phyloP scores from a whole-genome alignment of 2,329 filamentous ascomycete genomes.

The Septoria petroselini region DNA sequence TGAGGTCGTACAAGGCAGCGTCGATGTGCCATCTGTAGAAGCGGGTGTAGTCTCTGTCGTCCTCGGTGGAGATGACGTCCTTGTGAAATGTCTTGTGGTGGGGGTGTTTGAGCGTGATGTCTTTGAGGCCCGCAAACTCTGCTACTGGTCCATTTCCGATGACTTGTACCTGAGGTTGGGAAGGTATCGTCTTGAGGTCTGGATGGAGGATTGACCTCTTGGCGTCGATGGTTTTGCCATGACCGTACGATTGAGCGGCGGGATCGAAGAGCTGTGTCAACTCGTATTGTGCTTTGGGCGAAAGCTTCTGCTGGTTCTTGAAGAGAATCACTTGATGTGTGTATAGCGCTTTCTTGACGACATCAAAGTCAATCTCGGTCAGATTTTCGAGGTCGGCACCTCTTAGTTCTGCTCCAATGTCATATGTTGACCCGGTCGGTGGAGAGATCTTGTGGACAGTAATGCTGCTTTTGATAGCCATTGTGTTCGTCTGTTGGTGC shows the following conservation, averaged over 20 bases:
- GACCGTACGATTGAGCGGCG: constrained; percentile 62
- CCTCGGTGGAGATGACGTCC: constrained; percentile 58
- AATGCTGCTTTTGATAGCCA: constrained; percentile 32
- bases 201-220: constrained; percentile 68
- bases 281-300: constrained; percentile 69
- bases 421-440: constrained; percentile 24
- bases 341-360: constrained; percentile 65
- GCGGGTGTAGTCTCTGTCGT: constrained; percentile 57
- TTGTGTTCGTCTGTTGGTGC: constrained; percentile 2
- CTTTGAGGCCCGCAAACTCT: constrained; percentile 66
- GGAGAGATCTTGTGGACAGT: constrained; percentile 28
- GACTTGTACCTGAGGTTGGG: constrained; percentile 75
- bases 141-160: constrained; percentile 71
- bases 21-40: constrained; percentile 82
- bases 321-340: constrained; percentile 67
- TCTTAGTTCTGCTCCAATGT: constrained; percentile 33
- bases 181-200: constrained; percentile 74
- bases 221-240: constrained; percentile 69
- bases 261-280: constrained; percentile 74
- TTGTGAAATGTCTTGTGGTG: constrained; percentile 76
- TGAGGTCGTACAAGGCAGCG: constrained; percentile 69
- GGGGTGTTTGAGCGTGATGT: constrained; percentile 68
- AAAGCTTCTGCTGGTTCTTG: constrained; percentile 62
- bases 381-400: constrained; percentile 33
- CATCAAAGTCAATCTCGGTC: constrained; percentile 60